Evolutionary conservation across 2,329 filamentous ascomycete genomes (phyloP).

Genomic region (Coniochaeta sp.): DNA sequence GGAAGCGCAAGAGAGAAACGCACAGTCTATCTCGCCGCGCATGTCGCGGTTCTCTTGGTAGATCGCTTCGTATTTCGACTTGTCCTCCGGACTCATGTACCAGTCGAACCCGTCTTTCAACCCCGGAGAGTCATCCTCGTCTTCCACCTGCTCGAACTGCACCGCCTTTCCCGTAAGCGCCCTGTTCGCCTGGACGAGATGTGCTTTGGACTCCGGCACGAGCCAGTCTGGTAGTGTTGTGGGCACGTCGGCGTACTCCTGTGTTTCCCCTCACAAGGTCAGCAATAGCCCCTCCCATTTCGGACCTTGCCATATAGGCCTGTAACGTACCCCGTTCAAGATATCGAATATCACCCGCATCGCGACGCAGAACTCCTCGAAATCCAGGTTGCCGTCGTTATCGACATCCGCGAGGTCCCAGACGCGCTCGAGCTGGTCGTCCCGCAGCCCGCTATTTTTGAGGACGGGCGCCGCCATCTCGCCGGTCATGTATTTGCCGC

Average conservation of each 20-base stretch:
- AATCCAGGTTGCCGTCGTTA: slow-evolving; percentile 94
- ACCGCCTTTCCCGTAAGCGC: slow-evolving; percentile 74
- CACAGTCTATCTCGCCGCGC: slow-evolving; percentile 76
- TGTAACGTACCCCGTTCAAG: slow-evolving; percentile 74
- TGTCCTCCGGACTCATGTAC: slow-evolving; percentile 95
- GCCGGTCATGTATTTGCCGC: slow-evolving; percentile 52
- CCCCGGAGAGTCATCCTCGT: slow-evolving; percentile 72
- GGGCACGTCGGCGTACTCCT: slow-evolving; percentile 83
- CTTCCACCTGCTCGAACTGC: slow-evolving; percentile 75
- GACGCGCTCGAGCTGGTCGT: slow-evolving; percentile 84
- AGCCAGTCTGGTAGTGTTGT: slow-evolving; percentile 86
- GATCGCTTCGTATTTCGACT: slow-evolving; percentile 93
- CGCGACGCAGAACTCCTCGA: slow-evolving; percentile 98
- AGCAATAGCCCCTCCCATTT: slow-evolving; percentile 32
- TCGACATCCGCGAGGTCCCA: slow-evolving; percentile 98
- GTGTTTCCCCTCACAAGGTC: background rate
- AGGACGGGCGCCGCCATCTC: slow-evolving; percentile 56
- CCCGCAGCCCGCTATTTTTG: slow-evolving; percentile 56
- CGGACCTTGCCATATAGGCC: background rate
- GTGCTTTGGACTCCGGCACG: slow-evolving; percentile 88
- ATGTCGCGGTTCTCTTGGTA: slow-evolving; percentile 87
- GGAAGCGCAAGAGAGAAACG: slow-evolving; percentile 19
- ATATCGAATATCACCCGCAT: slow-evolving; percentile 98
- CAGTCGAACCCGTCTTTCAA: slow-evolving; percentile 97
- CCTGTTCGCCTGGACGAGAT: slow-evolving; percentile 76